phyloP scores from a whole-genome alignment of 257 asterid genomes.

The Voacanga thouarsii region DNA sequence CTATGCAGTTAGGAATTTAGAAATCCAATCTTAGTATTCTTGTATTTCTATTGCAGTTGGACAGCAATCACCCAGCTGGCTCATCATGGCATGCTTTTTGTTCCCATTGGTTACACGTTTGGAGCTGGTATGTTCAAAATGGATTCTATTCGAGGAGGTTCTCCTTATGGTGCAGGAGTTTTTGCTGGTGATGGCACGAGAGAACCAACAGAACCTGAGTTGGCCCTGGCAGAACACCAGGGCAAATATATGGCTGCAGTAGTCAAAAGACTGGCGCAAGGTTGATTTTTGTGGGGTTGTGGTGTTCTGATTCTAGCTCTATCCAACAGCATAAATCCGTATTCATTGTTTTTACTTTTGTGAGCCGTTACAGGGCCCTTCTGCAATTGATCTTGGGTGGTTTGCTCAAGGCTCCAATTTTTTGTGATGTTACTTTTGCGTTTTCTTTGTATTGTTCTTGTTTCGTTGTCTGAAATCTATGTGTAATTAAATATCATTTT shows the following conservation, averaged over 20 bases:
- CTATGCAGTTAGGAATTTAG: not conserved
- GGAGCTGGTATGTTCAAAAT: slow-evolving; percentile 82
- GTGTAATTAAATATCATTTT: not conserved
- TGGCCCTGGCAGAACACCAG: slow-evolving; percentile 48
- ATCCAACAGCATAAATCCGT: not conserved
- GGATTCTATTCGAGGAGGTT: slow-evolving; percentile 61
- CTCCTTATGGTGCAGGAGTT: slow-evolving; percentile 52
- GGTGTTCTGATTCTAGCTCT: not conserved
- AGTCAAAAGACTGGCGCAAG: slow-evolving; percentile 26
- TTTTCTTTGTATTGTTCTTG: not conserved
- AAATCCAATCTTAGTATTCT: not conserved
- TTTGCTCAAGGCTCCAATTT: not conserved
- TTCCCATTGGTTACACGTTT: slow-evolving; percentile 78
- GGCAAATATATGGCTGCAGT: slow-evolving; percentile 48
- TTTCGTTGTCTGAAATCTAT: not conserved
- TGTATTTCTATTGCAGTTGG: slow-evolving; percentile 44
- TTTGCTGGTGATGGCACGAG: slow-evolving; percentile 43
- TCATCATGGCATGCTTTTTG: slow-evolving; percentile 82
- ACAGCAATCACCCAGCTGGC: slow-evolving; percentile 78
- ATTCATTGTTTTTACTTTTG: not conserved
- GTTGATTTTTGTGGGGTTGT: slow-evolving; percentile 2
- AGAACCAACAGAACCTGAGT: slow-evolving; percentile 38
- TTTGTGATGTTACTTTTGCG: not conserved
- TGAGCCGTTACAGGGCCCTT: not conserved
- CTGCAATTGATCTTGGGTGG: not conserved